Evolutionary conservation across 2,329 filamentous ascomycete species (phyloP), one percentile per base, ranked within the genome.

Genomic region (Clarireedia sp.): DNA sequence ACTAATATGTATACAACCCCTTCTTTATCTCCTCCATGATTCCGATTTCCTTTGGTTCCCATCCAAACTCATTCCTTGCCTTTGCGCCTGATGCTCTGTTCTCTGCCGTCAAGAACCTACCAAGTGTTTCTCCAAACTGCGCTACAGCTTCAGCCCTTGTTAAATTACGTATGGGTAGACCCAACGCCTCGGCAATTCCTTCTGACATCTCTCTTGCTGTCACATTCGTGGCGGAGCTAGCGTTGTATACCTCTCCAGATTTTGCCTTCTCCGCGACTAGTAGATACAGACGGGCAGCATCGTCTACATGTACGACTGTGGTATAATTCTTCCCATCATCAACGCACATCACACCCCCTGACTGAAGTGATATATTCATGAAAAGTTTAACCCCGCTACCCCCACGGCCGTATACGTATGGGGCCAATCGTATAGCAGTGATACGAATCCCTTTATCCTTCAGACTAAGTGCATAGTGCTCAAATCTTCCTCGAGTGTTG

Each of bases 331-430:
- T 54, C 3, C 71, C 71, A 7, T 64, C 63, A 45, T 68, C 62
- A 59, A 74, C 56, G 53, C 69, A 64, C 5, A 60, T 47, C 1
- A 66, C 61, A 36, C 63, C 60, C 5, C 72, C 70, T 24, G 60
- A 61, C 45, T 64, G 54, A 14, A 61, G 66, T 9, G 67, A 68
- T 4, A 65, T 59, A 10, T 57, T 17, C 63, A 72, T 68, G 54
- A 73, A 66, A 52, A 70, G 59, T n/a, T 55, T 49, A 23, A 74
- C 64, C 1, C 59, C 56, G 24, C 49, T 51, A 2, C 70, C 73
- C 1, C 69, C 73, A 12, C 67, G 67, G 2, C 75, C 75, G 59
- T 77, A 75, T 0, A 77, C 74, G 24, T 66, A 76, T 0, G 73
- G 73, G 3, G 74, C 66, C 0, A 77, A 65, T 0, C 74, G 69